These are phyloP conservation scores for Phytopythium cucurbitacearum DNA, from an alignment of 352 stramenopile genomes.

Conservation along the genomic window DNA sequence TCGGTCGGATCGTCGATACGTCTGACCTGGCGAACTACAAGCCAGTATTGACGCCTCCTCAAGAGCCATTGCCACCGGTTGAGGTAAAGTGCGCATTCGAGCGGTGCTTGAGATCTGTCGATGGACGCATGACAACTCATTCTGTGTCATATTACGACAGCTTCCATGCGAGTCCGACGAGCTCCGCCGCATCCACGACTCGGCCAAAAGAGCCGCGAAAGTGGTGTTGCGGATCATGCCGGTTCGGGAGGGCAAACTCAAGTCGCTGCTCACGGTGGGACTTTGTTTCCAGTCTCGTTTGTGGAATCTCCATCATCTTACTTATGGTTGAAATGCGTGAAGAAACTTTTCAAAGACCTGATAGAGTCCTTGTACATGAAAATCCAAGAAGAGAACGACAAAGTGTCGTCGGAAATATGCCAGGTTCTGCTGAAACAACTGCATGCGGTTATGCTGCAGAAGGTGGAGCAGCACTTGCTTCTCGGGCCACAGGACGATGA, in stretches of 20 bases:
- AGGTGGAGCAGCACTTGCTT: conserved; percentile 50
- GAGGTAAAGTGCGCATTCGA: conserved; percentile 19
- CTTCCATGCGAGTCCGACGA: conserved; percentile 55
- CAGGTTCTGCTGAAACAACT: conserved; percentile 48
- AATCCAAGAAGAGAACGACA: conserved; percentile 73
- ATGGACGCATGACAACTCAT: not conserved
- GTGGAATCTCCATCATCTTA: not conserved
- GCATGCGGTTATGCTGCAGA: conserved; percentile 51
- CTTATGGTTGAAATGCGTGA: not conserved
- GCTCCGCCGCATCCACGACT: conserved; percentile 41
- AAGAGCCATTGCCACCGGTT: conserved; percentile 22
- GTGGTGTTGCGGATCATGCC: conserved; percentile 57
- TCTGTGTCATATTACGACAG: conserved; percentile 15
- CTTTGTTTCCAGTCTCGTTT: conserved; percentile 3
- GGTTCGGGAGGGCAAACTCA: conserved; percentile 62
- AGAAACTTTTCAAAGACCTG: conserved; percentile 82
- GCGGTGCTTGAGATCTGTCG: no score
- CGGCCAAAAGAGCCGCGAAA: conserved; percentile 50
- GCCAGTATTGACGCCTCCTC: conserved; percentile 23
- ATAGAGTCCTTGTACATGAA: conserved; percentile 60
- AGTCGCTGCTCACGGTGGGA: conserved; percentile 44
- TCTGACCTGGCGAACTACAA: conserved; percentile 62
- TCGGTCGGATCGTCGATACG: conserved; percentile 64
- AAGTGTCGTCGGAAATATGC: conserved; percentile 58
- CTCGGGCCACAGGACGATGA: conserved; percentile 36